A percentile compares a stretch with the other conserved stretches of the same genome.
Conservation (phyloP, 139 green algal species). For the Raphidocelis subcapitata region DNA sequence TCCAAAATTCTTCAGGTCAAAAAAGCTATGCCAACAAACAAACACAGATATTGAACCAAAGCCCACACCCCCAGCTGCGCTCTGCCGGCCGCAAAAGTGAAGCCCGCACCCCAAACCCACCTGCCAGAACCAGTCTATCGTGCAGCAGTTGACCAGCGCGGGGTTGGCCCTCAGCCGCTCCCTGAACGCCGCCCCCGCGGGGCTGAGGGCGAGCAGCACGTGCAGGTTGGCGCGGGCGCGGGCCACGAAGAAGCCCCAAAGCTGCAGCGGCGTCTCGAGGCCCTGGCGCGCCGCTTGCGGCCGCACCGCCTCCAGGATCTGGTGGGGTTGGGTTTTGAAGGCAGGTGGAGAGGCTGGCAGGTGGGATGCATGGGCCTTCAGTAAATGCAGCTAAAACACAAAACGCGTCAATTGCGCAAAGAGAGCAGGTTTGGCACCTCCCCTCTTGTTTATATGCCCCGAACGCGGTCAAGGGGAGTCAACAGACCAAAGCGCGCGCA, state of each 20-base stretch:
- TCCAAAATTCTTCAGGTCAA: no score
- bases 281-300: slow-evolving; percentile 56
- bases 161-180: slow-evolving; percentile 74
- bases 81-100: neutral
- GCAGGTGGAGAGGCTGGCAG: slow-evolving; percentile 1
- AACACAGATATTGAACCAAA: no score
- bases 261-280: slow-evolving; percentile 70
- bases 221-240: slow-evolving; percentile 65
- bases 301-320: slow-evolving; percentile 69
- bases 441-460: no score
- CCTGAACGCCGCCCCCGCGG: slow-evolving; percentile 71
- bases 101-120: neutral
- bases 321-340: neutral
- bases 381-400: no score
- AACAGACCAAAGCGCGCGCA: no score
- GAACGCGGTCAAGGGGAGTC: no score
- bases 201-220: slow-evolving; percentile 69
- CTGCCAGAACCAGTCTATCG: slow-evolving; percentile 65
- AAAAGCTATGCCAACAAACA: no score
- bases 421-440: no score
- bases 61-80: no score
- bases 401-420: no score
- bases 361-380: no score
- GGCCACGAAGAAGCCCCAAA: slow-evolving; percentile 71
- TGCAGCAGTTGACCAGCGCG: slow-evolving; percentile 83